A percentile compares a stretch with the other conserved stretches of the same genome.
These are phyloP conservation scores for Penicillium simplicissimum DNA, from an alignment of 495 filamentous ascomycete genomes.

Conservation along the genomic window DNA sequence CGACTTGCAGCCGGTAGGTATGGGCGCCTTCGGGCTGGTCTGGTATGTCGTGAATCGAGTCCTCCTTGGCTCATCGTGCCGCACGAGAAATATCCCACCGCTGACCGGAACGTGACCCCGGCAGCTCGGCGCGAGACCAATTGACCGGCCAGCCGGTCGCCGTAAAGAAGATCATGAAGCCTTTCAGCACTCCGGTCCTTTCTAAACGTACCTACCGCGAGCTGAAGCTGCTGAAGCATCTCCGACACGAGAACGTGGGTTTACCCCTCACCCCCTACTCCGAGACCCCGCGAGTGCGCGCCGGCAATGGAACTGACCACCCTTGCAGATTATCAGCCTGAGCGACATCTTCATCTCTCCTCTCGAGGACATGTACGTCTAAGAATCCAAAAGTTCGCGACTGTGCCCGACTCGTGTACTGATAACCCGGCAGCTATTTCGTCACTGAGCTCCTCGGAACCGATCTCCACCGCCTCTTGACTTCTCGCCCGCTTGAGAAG, in stretches of 20 bases:
- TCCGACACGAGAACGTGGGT: conserved; percentile 92
- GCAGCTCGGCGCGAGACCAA: conserved; percentile 93
- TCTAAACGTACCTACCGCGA: conserved; percentile 98
- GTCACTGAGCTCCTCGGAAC: conserved; percentile 97
- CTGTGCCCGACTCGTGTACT: conserved; percentile 31
- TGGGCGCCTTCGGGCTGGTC: conserved; percentile 97
- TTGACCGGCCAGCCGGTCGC: conserved; percentile 93
- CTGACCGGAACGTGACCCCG: conserved; percentile 18
- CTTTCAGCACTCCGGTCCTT: conserved; percentile 95
- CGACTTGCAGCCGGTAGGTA: conserved; percentile 96
- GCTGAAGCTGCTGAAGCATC: conserved; percentile 93
- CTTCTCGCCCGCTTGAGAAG: conserved; percentile 93
- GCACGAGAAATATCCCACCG: conserved; percentile 2
- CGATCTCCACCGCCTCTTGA: conserved; percentile 92
- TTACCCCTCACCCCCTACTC: not conserved
- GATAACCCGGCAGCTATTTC: conserved; percentile 68
- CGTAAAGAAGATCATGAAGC: conserved; percentile 99
- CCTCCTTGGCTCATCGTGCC: conserved; percentile 16
- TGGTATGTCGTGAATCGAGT: conserved; percentile 63
- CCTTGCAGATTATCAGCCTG: conserved; percentile 83
- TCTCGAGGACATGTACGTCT: conserved; percentile 90
- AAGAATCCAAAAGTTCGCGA: conserved; percentile 1
- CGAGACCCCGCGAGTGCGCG: not conserved
- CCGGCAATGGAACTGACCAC: conserved; percentile 16
- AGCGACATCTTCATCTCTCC: conserved; percentile 99